Evolutionary conservation across 2,329 filamentous ascomycete genomes (phyloP).

Genomic region (Fusarium lyarnte): DNA sequence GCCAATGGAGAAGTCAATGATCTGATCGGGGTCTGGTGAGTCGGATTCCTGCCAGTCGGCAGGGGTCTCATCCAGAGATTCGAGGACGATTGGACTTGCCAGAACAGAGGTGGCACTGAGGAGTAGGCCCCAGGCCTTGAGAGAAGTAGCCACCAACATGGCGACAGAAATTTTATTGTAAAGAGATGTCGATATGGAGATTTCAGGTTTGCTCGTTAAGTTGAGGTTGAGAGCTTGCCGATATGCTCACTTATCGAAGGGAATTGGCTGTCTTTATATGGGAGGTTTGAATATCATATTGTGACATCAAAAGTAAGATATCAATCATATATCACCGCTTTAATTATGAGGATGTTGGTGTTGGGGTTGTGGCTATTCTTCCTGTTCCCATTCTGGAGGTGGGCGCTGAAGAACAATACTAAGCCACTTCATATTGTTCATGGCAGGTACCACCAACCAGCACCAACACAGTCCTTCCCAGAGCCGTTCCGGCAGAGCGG

Average conservation of each 20-base stretch:
- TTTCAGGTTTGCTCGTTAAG: background rate
- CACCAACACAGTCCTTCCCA: slow-evolving; percentile 15
- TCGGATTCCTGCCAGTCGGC: slow-evolving; percentile 38
- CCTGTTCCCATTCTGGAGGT: slow-evolving; percentile 5
- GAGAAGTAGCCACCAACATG: slow-evolving; percentile 14
- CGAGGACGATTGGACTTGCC: slow-evolving; percentile 33
- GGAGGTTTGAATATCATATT: background rate
- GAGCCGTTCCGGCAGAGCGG: background rate
- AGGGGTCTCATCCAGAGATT: slow-evolving; percentile 32
- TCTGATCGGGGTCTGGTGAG: slow-evolving; percentile 22
- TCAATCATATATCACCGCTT: background rate
- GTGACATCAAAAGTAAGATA: background rate
- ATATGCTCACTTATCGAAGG: background rate
- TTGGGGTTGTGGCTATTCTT: slow-evolving; percentile 13
- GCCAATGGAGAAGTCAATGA: slow-evolving; percentile 46
- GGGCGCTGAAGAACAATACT: slow-evolving; percentile 39
- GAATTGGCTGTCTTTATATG: slow-evolving; percentile 26
- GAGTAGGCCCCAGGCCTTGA: slow-evolving; percentile 18
- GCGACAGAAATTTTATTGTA: background rate
- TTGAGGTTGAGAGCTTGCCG: background rate
- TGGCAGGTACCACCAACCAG: slow-evolving; percentile 23
- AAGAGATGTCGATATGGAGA: background rate
- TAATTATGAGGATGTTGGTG: background rate
- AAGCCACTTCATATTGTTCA: slow-evolving; percentile 40
- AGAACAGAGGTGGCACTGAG: slow-evolving; percentile 5